Evolutionary conservation across 768 basidiomycete species (phyloP).

Genomic region (Lactarius akahatsu): DNA sequence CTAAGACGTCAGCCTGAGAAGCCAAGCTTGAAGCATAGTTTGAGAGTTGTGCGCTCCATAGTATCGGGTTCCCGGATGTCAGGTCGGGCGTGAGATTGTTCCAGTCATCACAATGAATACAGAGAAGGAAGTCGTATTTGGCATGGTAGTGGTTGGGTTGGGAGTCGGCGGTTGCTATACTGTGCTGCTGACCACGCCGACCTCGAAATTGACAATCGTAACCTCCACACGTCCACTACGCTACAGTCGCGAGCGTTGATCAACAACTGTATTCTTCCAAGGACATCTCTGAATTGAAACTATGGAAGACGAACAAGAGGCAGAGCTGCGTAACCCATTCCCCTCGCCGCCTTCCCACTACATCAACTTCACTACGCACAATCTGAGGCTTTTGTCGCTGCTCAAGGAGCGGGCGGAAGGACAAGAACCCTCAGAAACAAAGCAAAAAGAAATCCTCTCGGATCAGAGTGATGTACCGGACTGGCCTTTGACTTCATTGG

Average conservation of each 20-base stretch:
- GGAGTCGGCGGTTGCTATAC: too few relatives aligned
- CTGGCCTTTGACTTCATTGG: constrained; percentile 72
- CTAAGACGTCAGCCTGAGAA: not conserved
- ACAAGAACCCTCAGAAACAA: constrained; percentile 39
- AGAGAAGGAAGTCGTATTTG: too few relatives aligned
- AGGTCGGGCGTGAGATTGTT: too few relatives aligned
- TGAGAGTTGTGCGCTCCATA: not conserved
- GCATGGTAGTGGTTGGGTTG: too few relatives aligned
- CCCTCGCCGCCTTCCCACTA: constrained; percentile 88
- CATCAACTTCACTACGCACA: constrained; percentile 69
- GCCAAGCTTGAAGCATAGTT: not conserved
- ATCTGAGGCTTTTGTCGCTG: constrained; percentile 64
- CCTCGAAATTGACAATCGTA: not conserved
- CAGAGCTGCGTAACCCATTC: constrained; percentile 82
- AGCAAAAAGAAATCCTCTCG: constrained; percentile 61
- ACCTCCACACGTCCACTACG: too few relatives aligned
- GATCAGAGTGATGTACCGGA: constrained; percentile 77
- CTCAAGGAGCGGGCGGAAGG: constrained; percentile 52
- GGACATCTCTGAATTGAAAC: not conserved
- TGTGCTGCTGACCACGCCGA: not conserved
- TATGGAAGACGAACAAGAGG: constrained; percentile 70
- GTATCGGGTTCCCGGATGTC: not conserved
- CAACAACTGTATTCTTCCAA: constrained; percentile 3
- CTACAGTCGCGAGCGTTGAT: not conserved
- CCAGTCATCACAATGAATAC: too few relatives aligned